Conservation (phyloP, 345 rosid species). For the Orychophragmus violaceus region DNA sequence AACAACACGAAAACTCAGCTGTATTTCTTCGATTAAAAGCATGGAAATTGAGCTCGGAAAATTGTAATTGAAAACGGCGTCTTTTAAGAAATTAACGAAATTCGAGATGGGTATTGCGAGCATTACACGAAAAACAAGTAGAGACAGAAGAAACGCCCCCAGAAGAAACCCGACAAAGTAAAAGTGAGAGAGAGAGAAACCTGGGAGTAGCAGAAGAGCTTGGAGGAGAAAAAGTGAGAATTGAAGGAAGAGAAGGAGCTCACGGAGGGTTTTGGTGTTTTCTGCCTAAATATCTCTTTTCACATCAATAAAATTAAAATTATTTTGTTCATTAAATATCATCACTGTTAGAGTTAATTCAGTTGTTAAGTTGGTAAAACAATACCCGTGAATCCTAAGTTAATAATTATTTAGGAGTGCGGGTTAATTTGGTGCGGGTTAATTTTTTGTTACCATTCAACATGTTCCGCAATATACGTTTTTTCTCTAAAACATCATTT, state of each 20-base stretch:
- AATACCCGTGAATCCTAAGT: no score
- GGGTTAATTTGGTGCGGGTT: no score
- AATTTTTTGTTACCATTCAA: no score
- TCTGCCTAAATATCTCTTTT: conserved; percentile 21
- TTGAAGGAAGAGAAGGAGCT: not conserved
- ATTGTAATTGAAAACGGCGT: not conserved
- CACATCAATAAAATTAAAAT: not conserved
- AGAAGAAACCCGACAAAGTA: not conserved
- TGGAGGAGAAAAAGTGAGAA: conserved; percentile 3
- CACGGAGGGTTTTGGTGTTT: conserved; percentile 30
- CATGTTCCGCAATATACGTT: no score
- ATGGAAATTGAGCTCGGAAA: not conserved
- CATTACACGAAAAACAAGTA: not conserved
- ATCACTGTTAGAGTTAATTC: not conserved
- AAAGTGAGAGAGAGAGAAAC: conserved; percentile 1
- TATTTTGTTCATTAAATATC: not conserved
- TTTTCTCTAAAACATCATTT: no score
- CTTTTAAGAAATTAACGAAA: not conserved
- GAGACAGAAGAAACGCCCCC: not conserved
- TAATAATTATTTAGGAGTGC: no score
- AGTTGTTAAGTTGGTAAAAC: not conserved
- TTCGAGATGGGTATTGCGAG: conserved; percentile 6
- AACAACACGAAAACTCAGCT: not conserved
- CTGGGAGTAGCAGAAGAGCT: conserved; percentile 17
- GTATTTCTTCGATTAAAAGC: not conserved